phyloP scores from a whole-genome alignment of 805 yeast genomes.

The Pichia californica region DNA sequence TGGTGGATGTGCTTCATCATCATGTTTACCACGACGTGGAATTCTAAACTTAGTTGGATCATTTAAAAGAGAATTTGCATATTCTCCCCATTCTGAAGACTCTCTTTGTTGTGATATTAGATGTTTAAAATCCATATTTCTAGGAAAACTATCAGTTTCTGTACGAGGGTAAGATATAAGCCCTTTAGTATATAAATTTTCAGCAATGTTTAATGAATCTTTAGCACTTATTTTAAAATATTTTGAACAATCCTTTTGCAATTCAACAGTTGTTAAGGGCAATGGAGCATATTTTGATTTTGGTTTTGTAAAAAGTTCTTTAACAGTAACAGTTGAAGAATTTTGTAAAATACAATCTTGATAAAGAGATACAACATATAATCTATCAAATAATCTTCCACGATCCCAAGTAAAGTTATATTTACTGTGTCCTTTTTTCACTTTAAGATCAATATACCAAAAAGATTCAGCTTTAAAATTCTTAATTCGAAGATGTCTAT shows the following conservation, averaged over 20 bases:
- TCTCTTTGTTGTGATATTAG: constrained; percentile 56
- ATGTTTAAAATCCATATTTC: constrained; percentile 59
- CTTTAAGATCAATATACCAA: constrained; percentile 62
- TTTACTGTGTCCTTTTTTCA: constrained; percentile 36
- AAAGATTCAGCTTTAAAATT: constrained; percentile 70
- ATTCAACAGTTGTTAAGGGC: constrained; percentile 89
- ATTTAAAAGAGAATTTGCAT: constrained; percentile 44
- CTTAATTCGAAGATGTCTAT: constrained; percentile 70
- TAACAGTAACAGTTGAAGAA: constrained; percentile 43
- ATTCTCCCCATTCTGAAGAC: constrained; percentile 62
- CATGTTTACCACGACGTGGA: constrained; percentile 78
- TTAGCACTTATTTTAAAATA: constrained; percentile 76
- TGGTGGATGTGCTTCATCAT: constrained; percentile 98
- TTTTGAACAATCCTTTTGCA: constrained; percentile 80
- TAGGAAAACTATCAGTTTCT: constrained; percentile 86
- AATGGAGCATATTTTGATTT: constrained; percentile 76
- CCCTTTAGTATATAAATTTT: constrained; percentile 77
- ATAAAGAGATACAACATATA: constrained; percentile 56
- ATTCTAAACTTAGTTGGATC: constrained; percentile 36
- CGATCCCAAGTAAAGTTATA: constrained; percentile 65
- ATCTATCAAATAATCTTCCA: constrained; percentile 64
- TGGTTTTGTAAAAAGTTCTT: constrained; percentile 48
- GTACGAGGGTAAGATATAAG: constrained; percentile 94
- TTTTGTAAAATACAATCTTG: constrained; percentile 52
- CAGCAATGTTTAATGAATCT: constrained; percentile 71